Conservation (phyloP, 805 yeast species). For the Saturnispora sanitii region DNA sequence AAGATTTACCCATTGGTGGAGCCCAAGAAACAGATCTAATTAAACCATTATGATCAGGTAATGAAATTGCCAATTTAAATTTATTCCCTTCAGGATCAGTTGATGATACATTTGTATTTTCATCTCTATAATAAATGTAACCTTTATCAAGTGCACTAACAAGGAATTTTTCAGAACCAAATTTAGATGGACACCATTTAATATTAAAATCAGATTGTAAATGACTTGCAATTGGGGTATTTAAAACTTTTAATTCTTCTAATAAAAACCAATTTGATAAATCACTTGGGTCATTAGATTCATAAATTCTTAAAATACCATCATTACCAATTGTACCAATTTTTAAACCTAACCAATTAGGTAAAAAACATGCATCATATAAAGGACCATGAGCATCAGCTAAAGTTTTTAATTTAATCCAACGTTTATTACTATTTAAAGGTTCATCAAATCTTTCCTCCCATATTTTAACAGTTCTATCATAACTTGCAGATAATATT, state of each 20-base stretch:
- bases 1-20: conserved; percentile 86
- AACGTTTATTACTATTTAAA: conserved; percentile 69
- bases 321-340: conserved; percentile 85
- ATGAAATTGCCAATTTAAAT: conserved; percentile 45
- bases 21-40: conserved; percentile 94
- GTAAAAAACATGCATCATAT: conserved; percentile 85
- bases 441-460: conserved; percentile 78
- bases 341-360: conserved; percentile 70
- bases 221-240: conserved; percentile 66
- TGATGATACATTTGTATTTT: conserved; percentile 19
- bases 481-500: conserved; percentile 82
- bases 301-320: conserved; percentile 77
- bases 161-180: conserved; percentile 68
- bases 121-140: conserved; percentile 49
- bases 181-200: conserved; percentile 86
- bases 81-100: conserved; percentile 30
- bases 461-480: conserved; percentile 82
- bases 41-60: conserved; percentile 80
- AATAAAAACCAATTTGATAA: conserved; percentile 72
- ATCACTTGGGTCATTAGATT: conserved; percentile 84
- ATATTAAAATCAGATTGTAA: conserved; percentile 78
- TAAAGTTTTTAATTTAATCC: conserved; percentile 66
- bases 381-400: conserved; percentile 85
- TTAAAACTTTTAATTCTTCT: conserved; percentile 57
- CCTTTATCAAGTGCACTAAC: conserved; percentile 86